Base-by-base conservation (phyloP, 2,329 filamentous ascomycete genomes). In the Colletotrichum sp. region DNA sequence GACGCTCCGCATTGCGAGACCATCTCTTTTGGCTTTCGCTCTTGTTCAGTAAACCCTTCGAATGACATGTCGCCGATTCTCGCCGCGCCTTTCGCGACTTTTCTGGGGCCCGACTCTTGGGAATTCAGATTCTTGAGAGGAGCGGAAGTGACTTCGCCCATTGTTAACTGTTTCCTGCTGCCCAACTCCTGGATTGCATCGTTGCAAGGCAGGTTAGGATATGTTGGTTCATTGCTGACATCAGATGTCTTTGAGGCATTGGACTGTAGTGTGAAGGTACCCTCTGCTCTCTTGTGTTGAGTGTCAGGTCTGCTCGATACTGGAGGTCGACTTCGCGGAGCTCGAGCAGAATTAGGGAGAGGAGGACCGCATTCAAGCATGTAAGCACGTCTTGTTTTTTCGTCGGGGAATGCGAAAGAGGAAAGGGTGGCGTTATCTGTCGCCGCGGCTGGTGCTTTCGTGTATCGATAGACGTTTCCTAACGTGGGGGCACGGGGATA, bases 171-270 rank as follows among this genome's bases (percentile, higher is more conserved):
- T n/a, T 48, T 21, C 43, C 43, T 1, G 43, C 43, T 48, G 43
- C 43, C n/a, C 10, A 7, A 52, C 43, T 52, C 43, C 3, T 21
- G 43, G 43, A 1, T 13, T 52, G 43, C 43, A 13, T 13, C 10
- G 0, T 13, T 52, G 43, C 0, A 21, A 7, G n/a, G 43, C n/a
- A 52, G 6, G 43, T 0, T 21, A 13, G 43, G n/a, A 21, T 7
- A 7, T 0, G 43, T 7, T 52, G n/a, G 1, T 52, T 21, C 43
- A 21, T 52, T 52, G 5, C 38, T 48, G 43, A 52, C n/a, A 21
- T 21, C 43, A 21, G n/a, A 52, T 52, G n/a, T 52, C 43, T 52
- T 52, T n/a, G n/a, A 52, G 43, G 0, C 43, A 21, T 21, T 21
- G 43, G 43, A 18, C n/a, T 52, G 43, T n/a, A 0, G n/a, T 52